phyloP scores from a whole-genome alignment of 371 early-diverging fungal species.

The Chytridiales sp. region DNA sequence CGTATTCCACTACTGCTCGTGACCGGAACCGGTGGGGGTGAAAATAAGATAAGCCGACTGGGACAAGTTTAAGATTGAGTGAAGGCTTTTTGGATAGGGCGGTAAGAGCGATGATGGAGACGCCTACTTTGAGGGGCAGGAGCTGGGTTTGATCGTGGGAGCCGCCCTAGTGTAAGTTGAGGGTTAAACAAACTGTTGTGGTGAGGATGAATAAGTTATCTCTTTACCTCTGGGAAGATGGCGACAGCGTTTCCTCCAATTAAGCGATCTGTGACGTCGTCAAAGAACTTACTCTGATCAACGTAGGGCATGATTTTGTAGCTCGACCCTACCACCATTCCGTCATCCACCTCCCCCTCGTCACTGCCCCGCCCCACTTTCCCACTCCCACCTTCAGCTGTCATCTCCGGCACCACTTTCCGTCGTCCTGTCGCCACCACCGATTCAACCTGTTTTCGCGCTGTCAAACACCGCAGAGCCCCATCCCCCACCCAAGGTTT shows the following conservation, averaged over 20 bases:
- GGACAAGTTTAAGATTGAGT: conserved; percentile 87
- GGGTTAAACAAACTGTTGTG: background rate
- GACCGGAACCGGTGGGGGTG: conserved; percentile 92
- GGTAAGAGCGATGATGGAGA: conserved; percentile 80
- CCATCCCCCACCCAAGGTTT: conserved; percentile 42
- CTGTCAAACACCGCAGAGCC: too few species aligned
- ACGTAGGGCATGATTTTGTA: conserved; percentile 79
- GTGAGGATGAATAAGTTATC: background rate
- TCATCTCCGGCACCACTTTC: too few species aligned
- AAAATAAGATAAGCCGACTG: conserved; percentile 86
- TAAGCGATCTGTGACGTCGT: conserved; percentile 72
- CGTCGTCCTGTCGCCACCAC: too few species aligned
- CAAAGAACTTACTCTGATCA: conserved; percentile 82
- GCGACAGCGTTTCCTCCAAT: conserved; percentile 77
- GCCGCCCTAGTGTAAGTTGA: conserved; percentile 61
- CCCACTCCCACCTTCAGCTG: too few species aligned
- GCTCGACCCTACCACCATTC: conserved; percentile 19
- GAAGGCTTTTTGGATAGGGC: conserved; percentile 85
- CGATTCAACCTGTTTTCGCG: too few species aligned
- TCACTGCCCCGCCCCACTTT: too few species aligned
- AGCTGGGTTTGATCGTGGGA: conserved; percentile 91
- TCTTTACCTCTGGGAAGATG: conserved; percentile 91
- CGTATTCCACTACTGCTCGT: conserved; percentile 92
- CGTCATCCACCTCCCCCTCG: conserved; percentile 3
- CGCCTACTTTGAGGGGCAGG: conserved; percentile 86